Evolutionary conservation across 345 rosid species (phyloP), one percentile per base, ranked within the genome.

Genomic region (Aquilaria sinensis): DNA sequence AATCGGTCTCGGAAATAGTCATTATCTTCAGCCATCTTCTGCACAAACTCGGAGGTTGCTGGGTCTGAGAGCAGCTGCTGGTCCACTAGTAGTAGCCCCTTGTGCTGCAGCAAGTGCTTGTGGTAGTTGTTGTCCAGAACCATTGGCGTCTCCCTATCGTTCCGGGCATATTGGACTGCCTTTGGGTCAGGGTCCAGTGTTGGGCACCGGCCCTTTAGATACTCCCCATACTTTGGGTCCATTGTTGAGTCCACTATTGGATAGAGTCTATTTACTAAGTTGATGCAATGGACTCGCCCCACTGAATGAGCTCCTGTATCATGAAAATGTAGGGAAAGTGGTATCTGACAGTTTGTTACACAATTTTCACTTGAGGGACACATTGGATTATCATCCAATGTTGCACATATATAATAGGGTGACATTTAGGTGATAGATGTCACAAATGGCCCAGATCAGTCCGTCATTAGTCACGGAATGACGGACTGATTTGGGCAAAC

Each of bases 111-210:
- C 34, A 87, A 34, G 67, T 81, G 76, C 75, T 81, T 84, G 76
- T 82, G 81, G 77, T 89, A 92, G 65, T 67, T 51, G 69, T 92
- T 92, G 69, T 89, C 96, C 29, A 89, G 70, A 66, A 84, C 65
- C 96, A 92, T 89, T 0, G 98, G 96, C 0, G 96, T 92, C 70
- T 82, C 83, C 0, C 78, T 71, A 70, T 92, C 96, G 32, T 84
- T 87, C 64, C 96, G 79, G 10, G 91, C 70, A 45, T 92, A 89
- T 32, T 73, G 46, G 43, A 89, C 96, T 0, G 64, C 80, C 2
- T 67, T 65, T 6, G 91, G 89, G 50, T 81, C 74, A 0, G 96
- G 91, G 8, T 64, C 41, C 0, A 89, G 88, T 11, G 79, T 56
- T 0, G 96, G 96, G 51, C 96, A 89, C 55, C 98, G 71, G 0